Conservation (phyloP, 2,329 filamentous ascomycete genomes). For the Fonsecaea monophora region DNA sequence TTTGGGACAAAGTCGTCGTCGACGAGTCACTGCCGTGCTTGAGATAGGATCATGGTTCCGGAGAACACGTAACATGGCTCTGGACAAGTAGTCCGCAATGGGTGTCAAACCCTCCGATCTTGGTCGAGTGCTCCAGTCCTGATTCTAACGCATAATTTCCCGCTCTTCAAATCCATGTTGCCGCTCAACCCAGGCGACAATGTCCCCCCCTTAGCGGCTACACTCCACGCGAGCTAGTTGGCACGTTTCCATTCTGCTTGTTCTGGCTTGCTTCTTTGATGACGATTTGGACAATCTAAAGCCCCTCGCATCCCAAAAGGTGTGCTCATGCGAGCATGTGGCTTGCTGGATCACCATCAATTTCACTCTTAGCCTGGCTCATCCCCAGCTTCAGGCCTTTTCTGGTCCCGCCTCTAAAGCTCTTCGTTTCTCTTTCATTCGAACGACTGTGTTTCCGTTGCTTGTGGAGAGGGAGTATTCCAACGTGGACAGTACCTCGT, state of each 20-base stretch:
- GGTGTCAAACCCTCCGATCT: conserved; percentile 6
- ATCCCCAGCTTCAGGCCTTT: conserved; percentile 26
- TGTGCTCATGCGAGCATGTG: conserved; percentile 28
- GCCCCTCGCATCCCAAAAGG: conserved; percentile 34
- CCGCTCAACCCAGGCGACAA: conserved; percentile 6
- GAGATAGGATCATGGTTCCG: conserved; percentile 22
- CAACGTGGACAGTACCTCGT: neutral
- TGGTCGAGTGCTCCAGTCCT: conserved; percentile 16
- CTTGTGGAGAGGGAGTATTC: conserved; percentile 8
- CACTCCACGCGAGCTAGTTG: conserved; percentile 30
- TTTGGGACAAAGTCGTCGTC: conserved; percentile 10
- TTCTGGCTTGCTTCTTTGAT: conserved; percentile 31
- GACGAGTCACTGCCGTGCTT: neutral
- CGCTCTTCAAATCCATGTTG: conserved; percentile 14
- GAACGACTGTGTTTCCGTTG: conserved; percentile 17
- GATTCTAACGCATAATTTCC: conserved; percentile 31
- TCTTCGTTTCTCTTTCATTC: conserved; percentile 12
- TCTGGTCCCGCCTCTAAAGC: conserved; percentile 16
- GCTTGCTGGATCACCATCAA: conserved; percentile 31
- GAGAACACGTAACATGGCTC: conserved; percentile 26
- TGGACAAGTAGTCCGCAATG: neutral
- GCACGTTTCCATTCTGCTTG: conserved; percentile 34
- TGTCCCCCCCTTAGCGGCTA: conserved; percentile 18
- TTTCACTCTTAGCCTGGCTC: conserved; percentile 23
- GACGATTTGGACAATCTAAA: conserved; percentile 9